Evolutionary conservation across 2,329 filamentous ascomycete species (phyloP), one percentile per base, ranked within the genome.

Genomic region (Plectosphaerella sp.): DNA sequence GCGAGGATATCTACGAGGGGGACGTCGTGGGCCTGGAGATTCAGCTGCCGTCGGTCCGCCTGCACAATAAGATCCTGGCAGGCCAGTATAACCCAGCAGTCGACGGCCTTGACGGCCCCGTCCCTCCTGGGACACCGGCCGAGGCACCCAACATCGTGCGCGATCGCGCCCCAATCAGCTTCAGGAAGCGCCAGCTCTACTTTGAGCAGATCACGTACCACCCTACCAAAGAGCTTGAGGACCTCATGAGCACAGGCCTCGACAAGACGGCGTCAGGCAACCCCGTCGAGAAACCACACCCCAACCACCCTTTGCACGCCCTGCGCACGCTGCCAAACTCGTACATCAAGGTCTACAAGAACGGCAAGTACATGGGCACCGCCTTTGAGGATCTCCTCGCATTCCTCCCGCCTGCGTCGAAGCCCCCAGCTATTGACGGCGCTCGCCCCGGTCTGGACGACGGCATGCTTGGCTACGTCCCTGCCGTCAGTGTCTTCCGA

Each of bases 1-100:
- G 87, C 46, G 87, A 93, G 66, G 83, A 91, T 52, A 84, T 97
- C 49, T 79, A 82, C 45, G 91, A 96, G 68, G 94, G 93, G 45
- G 94, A 99, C 67, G 90, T 99, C 10, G 89, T 99, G 52, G 94
- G 94, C 4, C 76, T 99, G 43, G 91, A 97, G 67, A 96, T 97
- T 55, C 90, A 88, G 57, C 80, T 99, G 1, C 94, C 94, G 0
- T 89, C 91, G 0, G 83, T 97, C 55, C 79, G 83, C 3, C 73
- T 97, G 10, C 95, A 99, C 63, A 85, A 89, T 54, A 96, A 96
- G 68, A 83, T 97, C 28, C 89, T 96, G 33, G 82, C 88, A 52
- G 91, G 91, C 10, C 84, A 87, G 47, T 97, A 93, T 72, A 96
- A 97, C 64, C 90, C 91, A 1, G 85, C 89, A 3, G 84, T 92